Conservation (phyloP, 2,329 filamentous ascomycete genomes). For the Diaporthe sp. region DNA sequence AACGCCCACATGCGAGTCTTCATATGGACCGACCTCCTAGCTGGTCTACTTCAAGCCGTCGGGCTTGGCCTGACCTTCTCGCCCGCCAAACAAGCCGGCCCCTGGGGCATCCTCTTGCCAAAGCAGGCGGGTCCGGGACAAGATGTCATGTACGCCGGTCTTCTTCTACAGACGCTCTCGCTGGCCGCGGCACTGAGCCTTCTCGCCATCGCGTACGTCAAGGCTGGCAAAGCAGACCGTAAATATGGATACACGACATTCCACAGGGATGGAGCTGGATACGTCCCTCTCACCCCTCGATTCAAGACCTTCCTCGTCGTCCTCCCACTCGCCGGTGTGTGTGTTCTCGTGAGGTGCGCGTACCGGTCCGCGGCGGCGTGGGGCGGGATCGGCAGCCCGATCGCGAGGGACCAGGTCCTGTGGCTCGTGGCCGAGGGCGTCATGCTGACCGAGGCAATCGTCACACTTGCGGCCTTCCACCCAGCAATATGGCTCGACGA, state of each 20-base stretch:
- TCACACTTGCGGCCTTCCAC: constrained; percentile 46
- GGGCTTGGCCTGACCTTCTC: constrained; percentile 47
- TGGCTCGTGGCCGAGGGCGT: constrained; percentile 49
- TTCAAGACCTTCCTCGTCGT: constrained; percentile 46
- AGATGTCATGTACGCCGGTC: constrained; percentile 44
- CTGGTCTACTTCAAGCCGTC: constrained; percentile 45
- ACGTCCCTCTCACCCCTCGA: constrained; percentile 43
- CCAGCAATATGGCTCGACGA: constrained; percentile 43
- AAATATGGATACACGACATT: constrained; percentile 48
- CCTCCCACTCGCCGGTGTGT: constrained; percentile 43
- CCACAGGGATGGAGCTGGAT: constrained; percentile 43
- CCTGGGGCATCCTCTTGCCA: constrained; percentile 33
- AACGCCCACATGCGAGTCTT: constrained; percentile 43
- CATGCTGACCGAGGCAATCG: constrained; percentile 46
- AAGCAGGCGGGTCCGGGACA: constrained; percentile 29
- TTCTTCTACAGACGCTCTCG: constrained; percentile 44
- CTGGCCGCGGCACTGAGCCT: constrained; percentile 44
- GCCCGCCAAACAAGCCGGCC: constrained; percentile 39
- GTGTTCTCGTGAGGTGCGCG: constrained; percentile 44
- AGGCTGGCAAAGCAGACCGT: constrained; percentile 42
- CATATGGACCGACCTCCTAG: constrained; percentile 45
- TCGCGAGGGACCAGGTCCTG: constrained; percentile 44
- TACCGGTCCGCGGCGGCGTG: constrained; percentile 46
- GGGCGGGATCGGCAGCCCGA: constrained; percentile 43
- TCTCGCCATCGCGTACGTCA: constrained; percentile 43